Conservation (phyloP, 768 basidiomycete genomes). For the Suillus clintonianus region DNA sequence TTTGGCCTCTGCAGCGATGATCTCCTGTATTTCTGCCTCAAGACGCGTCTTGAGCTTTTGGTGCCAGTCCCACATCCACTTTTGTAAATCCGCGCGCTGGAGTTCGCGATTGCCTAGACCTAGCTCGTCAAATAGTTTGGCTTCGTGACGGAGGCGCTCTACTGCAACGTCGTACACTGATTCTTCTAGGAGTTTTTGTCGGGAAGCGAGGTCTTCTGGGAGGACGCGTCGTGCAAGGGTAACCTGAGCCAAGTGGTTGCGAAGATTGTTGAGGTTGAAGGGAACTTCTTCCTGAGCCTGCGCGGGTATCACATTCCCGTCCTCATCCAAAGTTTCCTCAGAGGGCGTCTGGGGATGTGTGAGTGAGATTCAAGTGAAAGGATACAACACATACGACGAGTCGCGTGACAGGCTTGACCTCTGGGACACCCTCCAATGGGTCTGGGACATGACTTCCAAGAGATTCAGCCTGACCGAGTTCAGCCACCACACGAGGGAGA, state of each 20-base stretch:
- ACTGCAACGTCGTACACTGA: constrained; percentile 85
- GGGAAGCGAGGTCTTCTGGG: constrained; percentile 64
- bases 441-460: constrained; percentile 44
- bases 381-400: constrained; percentile 35
- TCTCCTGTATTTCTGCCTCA: constrained; percentile 49
- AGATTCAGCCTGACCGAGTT: constrained; percentile 57
- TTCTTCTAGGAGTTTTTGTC: constrained; percentile 82
- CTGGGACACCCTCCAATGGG: constrained; percentile 54
- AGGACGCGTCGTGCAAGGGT: constrained; percentile 63
- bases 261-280: constrained; percentile 74
- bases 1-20: constrained; percentile 40
- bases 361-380: not conserved
- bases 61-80: constrained; percentile 91
- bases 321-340: constrained; percentile 19
- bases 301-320: constrained; percentile 24
- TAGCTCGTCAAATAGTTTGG: constrained; percentile 55
- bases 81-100: constrained; percentile 54
- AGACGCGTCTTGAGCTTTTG: constrained; percentile 53
- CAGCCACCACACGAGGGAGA: constrained; percentile 48
- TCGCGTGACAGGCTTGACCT: constrained; percentile 60
- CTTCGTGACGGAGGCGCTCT: constrained; percentile 66
- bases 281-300: constrained; percentile 47
- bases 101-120: constrained; percentile 52
- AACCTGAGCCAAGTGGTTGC: constrained; percentile 67
- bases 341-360: constrained; percentile 16